A percentile compares a stretch with the other conserved stretches of the same genome.
These are phyloP conservation scores for Beta vulgaris DNA, from an alignment of 148 eudicot genomes.

Conservation along the genomic window DNA sequence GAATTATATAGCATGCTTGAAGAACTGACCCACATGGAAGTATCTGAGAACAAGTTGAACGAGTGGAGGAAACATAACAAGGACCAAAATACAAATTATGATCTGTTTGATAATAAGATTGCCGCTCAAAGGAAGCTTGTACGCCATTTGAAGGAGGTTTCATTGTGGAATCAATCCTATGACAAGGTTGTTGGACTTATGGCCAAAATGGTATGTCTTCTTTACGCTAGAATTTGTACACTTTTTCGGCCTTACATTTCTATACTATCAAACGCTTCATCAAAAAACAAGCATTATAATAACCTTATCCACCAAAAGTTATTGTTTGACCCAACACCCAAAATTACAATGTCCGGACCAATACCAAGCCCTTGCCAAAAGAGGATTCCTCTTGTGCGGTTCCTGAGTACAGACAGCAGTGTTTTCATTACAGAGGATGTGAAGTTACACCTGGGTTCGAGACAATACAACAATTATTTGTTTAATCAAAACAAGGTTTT, in stretches of 20 bases:
- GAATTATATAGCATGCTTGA: slow-evolving; percentile 47
- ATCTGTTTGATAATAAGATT: slow-evolving; percentile 48
- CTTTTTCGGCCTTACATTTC: slow-evolving; percentile 52
- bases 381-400: slow-evolving; percentile 38
- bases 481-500: slow-evolving; percentile 39
- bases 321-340: slow-evolving; percentile 2
- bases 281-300: background rate
- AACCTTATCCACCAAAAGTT: slow-evolving; percentile 4
- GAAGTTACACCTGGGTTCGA: background rate
- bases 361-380: slow-evolving; percentile 5
- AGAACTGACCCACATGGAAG: slow-evolving; percentile 50
- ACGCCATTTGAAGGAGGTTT: slow-evolving; percentile 45
- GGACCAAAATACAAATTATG: slow-evolving; percentile 28
- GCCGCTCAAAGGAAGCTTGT: slow-evolving; percentile 52
- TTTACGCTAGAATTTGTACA: slow-evolving; percentile 49
- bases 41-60: slow-evolving; percentile 42
- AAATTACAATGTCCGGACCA: slow-evolving; percentile 33
- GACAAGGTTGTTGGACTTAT: slow-evolving; percentile 53
- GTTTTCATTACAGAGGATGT: slow-evolving; percentile 20
- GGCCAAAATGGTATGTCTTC: slow-evolving; percentile 47
- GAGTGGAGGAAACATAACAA: slow-evolving; percentile 37
- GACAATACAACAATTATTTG: background rate
- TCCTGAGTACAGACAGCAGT: slow-evolving; percentile 42
- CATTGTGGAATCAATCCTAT: slow-evolving; percentile 62
- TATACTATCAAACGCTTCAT: slow-evolving; percentile 24